These are phyloP conservation scores for Nothopassalora personata DNA, from an alignment of 2,329 filamentous ascomycete species.

Conservation along the genomic window DNA sequence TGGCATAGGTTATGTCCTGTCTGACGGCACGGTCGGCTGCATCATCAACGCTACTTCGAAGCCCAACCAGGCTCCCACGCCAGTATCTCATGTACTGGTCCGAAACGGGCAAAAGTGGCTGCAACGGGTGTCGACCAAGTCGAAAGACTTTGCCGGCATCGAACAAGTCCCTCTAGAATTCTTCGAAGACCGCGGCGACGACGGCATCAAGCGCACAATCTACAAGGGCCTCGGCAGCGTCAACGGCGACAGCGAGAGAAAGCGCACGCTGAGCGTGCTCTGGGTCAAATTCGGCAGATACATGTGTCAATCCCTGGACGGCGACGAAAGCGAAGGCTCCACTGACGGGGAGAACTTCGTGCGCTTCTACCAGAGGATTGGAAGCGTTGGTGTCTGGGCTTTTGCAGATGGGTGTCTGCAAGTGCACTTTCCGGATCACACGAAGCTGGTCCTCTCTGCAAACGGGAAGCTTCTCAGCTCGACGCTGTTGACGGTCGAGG, in stretches of 20 bases:
- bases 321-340: conserved; percentile 29
- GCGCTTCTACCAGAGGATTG: conserved; percentile 75
- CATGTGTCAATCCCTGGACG: conserved; percentile 48
- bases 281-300: conserved; percentile 68
- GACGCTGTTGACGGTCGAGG: conserved; percentile 68
- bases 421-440: conserved; percentile 86
- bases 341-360: conserved; percentile 51
- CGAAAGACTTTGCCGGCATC: conserved; percentile 56
- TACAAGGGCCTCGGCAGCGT: conserved; percentile 44
- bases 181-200: conserved; percentile 64
- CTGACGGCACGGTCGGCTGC: conserved; percentile 74
- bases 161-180: conserved; percentile 56
- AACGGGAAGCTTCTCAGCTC: conserved; percentile 73
- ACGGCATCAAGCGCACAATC: conserved; percentile 55
- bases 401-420: conserved; percentile 73
- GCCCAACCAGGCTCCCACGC: conserved; percentile 35
- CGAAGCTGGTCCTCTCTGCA: conserved; percentile 72
- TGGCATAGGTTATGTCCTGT: conserved; percentile 76
- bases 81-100: conserved; percentile 67
- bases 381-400: conserved; percentile 75
- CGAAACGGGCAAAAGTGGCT: conserved; percentile 67
- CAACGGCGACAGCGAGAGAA: conserved; percentile 42
- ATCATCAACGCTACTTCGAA: conserved; percentile 45
- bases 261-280: conserved; percentile 52
- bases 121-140: conserved; percentile 22